Evolutionary conservation across 2,329 filamentous ascomycete species (phyloP), one percentile per base, ranked within the genome.

Genomic region (Penicillium sp.): DNA sequence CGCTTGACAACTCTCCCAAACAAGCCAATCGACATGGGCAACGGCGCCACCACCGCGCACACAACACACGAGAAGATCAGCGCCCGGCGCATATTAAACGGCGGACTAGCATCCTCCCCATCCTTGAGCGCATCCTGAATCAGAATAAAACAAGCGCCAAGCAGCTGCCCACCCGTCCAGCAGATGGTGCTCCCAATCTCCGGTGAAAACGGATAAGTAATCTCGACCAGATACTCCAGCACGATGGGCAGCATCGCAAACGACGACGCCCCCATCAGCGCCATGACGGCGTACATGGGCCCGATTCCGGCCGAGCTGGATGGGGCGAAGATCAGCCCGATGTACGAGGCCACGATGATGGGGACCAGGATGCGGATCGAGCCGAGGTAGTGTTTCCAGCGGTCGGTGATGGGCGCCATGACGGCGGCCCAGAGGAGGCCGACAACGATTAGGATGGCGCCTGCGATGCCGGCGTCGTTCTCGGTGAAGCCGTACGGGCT

Each of bases 371-470:
- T 65, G 70, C 91, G 91, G 75, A 96, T 87, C 25, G 88, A 85
- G 4, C 84, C 73, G 0, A 96, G 79, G 71, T 93, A 96, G 28
- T 85, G 81, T 75, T 97, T 96, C 57, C 88, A 93, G 54, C 89
- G 86, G 78, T 98, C 95, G 63, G 96, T 86, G 66, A 97, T 82
- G 0, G 94, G 94, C 0, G 89, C 91, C 0, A 87, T 83, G 62
- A 96, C 81, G 14, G 92, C 95, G 0, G 92, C 84, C 4, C 85
- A 77, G 47, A 96, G 82, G 1, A 99, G 86, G 8, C 95, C 95
- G 55, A 95, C 90, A 49, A 96, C 83, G 72, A 98, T 98, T 37
- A 98, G 84, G 8, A 98, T 77, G 0, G 90, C 95, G 64, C 95
- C 95, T 11, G 89, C 92, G 69, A 98, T 93, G 37, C 95, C 95